A percentile compares a stretch with the other conserved stretches of the same genome.
phyloP scores from a whole-genome alignment of 2,329 filamentous ascomycete genomes.

The Onygenales sp. region DNA sequence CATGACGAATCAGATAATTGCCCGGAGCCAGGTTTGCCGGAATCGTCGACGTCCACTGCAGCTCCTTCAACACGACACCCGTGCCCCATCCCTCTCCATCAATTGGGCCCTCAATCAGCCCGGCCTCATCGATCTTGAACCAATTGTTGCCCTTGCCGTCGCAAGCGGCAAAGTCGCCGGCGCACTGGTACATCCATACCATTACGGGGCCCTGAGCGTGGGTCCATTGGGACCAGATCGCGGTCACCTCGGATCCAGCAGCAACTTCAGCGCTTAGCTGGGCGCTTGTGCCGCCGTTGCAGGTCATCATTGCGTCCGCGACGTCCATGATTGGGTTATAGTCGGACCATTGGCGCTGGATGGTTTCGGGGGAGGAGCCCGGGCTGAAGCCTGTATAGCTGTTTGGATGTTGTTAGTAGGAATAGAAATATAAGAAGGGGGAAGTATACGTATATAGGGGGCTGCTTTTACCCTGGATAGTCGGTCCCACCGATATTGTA shows the following conservation, averaged over 20 bases:
- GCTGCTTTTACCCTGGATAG: constrained; percentile 39
- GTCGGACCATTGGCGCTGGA: constrained; percentile 49
- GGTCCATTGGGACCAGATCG: constrained; percentile 49
- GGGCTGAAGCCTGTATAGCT: constrained; percentile 25
- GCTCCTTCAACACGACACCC: constrained; percentile 35
- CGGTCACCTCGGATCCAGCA: constrained; percentile 41
- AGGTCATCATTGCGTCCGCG: constrained; percentile 43
- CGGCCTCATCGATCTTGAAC: constrained; percentile 52
- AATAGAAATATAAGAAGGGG: background rate
- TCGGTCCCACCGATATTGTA: constrained; percentile 39
- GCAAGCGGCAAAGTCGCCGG: constrained; percentile 26
- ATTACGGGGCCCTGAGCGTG: constrained; percentile 50
- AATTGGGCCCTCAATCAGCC: constrained; percentile 37
- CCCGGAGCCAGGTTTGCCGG: constrained; percentile 42
- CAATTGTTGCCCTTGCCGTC: constrained; percentile 45
- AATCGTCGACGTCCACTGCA: constrained; percentile 43
- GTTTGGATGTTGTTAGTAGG: background rate
- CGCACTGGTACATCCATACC: constrained; percentile 38
- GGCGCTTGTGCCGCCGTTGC: constrained; percentile 46
- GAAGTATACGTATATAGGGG: constrained; percentile 19
- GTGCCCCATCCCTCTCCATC: constrained; percentile 42
- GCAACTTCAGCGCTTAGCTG: constrained; percentile 35
- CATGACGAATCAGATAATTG: constrained; percentile 49
- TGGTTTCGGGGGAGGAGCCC: constrained; percentile 39
- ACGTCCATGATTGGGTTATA: constrained; percentile 47